Base-by-base conservation (phyloP, 2,329 filamentous ascomycete species). In the Cladorrhinum sp. region DNA sequence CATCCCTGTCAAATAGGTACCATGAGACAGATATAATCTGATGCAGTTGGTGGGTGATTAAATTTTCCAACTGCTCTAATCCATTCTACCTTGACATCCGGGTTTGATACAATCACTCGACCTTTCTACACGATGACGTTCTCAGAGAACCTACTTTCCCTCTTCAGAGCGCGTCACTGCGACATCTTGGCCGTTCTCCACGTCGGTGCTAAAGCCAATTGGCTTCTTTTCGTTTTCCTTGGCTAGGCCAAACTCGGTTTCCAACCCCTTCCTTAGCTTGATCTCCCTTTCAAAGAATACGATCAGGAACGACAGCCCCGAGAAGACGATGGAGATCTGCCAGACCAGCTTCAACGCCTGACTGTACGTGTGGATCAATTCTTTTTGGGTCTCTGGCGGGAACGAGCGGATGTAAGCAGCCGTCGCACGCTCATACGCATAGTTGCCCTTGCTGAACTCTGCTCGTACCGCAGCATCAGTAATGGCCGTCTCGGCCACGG, bases 281-380 rank as follows among this genome's bases (percentile, higher is more conserved):
- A 62, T 45, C 54, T 62, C 54, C 5, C 45, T 32, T 27, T 64
- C 60, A 2, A 57, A 8, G 1, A 58, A 27, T 2, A 38, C 32
- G 2, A 58, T 20, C 12, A 62, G 25, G 8, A 62, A 51, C 9
- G 36, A 54, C 16, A 56, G 41, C 2, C 50, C 57, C 9, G 57
- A 48, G 41, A 64, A 55, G 10, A 50, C 57, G 9, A 62, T 55
- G 10, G 57, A 57, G 1, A 64, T 22, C 48, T 60, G 49, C 32
- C 48, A 64, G 2, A 60, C 55, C 18, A 32, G 22, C 24, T 38
- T 50, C 23, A 64, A 20, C 5, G 49, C 36, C 8, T 51, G n/a
- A 7, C 32, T 12, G 23, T 57, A 62, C 24, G 36, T n/a, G 5
- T 41, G 6, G 4, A n/a, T 41, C 36, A 41, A 4, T n/a, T 41